These are phyloP conservation scores for Polychytrium aggregatum DNA, from an alignment of 192 early-diverging fungal species.

Conservation along the genomic window DNA sequence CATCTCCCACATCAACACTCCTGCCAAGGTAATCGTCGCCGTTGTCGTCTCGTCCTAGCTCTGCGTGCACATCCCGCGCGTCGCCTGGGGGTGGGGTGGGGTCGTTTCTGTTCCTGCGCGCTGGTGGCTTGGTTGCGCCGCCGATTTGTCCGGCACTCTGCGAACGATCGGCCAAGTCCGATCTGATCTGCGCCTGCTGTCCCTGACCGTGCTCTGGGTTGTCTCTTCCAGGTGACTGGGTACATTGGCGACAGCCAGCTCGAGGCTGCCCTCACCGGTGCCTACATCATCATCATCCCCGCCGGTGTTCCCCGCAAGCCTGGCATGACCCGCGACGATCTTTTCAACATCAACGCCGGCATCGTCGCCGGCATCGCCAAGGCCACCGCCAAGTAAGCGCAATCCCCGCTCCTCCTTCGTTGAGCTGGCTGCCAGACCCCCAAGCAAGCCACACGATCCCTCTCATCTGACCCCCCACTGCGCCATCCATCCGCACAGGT, in stretches of 20 bases:
- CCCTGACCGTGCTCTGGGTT: neutral
- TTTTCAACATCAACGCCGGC: conserved; percentile 61
- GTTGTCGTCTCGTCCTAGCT: no score
- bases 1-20: conserved; percentile 55
- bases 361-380: conserved; percentile 46
- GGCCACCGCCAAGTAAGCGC: conserved; percentile 41
- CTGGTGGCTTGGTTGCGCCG: no score
- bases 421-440: neutral
- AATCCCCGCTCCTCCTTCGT: neutral
- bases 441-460: no score
- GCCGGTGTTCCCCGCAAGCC: conserved; percentile 58
- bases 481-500: conserved; percentile 10
- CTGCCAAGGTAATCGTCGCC: conserved; percentile 20
- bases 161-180: no score
- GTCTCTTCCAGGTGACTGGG: conserved; percentile 22
- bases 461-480: neutral
- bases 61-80: no score
- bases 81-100: no score
- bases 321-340: conserved; percentile 60
- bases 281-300: conserved; percentile 49
- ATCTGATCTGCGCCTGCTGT: no score
- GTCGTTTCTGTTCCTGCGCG: no score
- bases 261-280: conserved; percentile 34
- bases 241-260: conserved; percentile 42
- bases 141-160: no score